Conservation (phyloP, 2,329 filamentous ascomycete genomes). For the Colletotrichum nymphaeae region DNA sequence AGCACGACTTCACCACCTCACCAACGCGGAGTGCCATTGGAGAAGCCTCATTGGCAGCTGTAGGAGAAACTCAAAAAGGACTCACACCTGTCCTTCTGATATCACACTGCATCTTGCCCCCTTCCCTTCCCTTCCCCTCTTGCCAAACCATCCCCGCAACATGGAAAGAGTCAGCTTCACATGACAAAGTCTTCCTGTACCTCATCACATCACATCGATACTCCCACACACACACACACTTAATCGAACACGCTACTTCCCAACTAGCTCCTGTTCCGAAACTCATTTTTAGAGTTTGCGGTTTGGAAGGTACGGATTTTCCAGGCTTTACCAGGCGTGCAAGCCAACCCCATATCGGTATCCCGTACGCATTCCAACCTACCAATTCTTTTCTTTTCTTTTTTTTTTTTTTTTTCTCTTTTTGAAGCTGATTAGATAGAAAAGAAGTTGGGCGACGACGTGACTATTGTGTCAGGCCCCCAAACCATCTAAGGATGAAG, state of each 20-base stretch:
- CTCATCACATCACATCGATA: background rate
- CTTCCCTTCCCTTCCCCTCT: no score
- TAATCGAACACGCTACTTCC: background rate
- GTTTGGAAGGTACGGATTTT: background rate
- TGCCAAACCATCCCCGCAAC: background rate
- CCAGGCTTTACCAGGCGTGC: background rate
- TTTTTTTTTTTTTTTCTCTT: no score
- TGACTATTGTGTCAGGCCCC: no score
- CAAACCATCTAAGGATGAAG: no score
- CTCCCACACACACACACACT: background rate
- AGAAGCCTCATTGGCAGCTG: background rate
- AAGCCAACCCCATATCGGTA: background rate
- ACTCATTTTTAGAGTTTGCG: constrained; percentile 8
- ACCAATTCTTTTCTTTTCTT: no score
- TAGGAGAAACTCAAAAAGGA: background rate
- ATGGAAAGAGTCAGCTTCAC: constrained; percentile 10
- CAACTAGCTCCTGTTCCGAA: constrained; percentile 6
- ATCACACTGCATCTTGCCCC: no score
- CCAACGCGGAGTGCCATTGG: background rate
- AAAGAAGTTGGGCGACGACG: no score
- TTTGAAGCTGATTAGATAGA: no score
- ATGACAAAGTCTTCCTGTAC: constrained; percentile 27
- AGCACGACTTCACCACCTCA: background rate
- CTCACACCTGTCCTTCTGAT: background rate
- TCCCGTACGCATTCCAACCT: background rate